These are phyloP conservation scores for Saxophila tyrrhenica DNA, from an alignment of 495 filamentous ascomycete genomes.

Conservation along the genomic window DNA sequence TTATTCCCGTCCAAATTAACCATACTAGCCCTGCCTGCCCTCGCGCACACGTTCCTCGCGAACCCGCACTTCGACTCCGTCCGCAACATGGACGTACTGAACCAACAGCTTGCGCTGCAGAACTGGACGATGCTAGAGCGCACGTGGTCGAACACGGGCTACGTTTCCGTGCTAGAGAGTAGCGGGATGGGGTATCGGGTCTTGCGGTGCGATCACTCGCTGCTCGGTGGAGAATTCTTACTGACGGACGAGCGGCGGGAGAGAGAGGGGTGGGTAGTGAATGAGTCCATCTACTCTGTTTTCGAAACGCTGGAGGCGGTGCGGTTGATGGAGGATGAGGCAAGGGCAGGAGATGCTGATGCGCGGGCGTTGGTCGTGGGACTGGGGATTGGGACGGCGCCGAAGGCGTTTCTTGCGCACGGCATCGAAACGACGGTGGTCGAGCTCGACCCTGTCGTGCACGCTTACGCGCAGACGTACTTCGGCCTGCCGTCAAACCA, in stretches of 20 bases:
- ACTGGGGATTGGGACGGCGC: constrained; percentile 83
- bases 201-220: constrained; percentile 84
- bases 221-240: constrained; percentile 91
- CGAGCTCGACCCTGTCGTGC: constrained; percentile 83
- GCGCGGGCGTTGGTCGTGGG: constrained; percentile 85
- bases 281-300: constrained; percentile 83
- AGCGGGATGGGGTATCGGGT: constrained; percentile 58
- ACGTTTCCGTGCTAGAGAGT: constrained; percentile 79
- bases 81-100: constrained; percentile 43
- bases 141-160: constrained; percentile 75
- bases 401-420: constrained; percentile 72
- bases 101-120: constrained; percentile 44
- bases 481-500: constrained; percentile 72
- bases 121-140: constrained; percentile 62
- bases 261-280: constrained; percentile 31
- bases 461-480: constrained; percentile 68
- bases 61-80: constrained; percentile 60
- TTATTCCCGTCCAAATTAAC: constrained; percentile 58
- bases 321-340: constrained; percentile 50
- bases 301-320: constrained; percentile 91
- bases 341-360: constrained; percentile 38
- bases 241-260: constrained; percentile 33
- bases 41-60: constrained; percentile 55
- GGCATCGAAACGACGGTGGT: constrained; percentile 87
- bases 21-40: constrained; percentile 50